Conservation (phyloP, 2,329 filamentous ascomycete genomes). For the Pseudocercospora musae region DNA sequence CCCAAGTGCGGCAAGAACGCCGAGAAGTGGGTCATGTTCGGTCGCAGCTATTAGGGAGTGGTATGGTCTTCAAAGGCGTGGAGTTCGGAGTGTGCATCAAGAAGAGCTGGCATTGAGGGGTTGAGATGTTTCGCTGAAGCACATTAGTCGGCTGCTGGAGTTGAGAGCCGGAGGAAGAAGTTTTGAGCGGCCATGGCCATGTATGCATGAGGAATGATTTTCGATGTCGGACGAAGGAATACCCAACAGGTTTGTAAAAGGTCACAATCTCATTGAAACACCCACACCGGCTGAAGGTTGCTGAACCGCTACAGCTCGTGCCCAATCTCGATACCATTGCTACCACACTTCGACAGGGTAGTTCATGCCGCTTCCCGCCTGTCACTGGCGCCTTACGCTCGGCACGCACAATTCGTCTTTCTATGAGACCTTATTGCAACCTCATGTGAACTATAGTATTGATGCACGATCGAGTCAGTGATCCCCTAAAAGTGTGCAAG, state of each 20-base stretch:
- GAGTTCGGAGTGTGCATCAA: not conserved
- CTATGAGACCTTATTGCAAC: not conserved
- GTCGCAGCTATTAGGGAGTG: slow-evolving; percentile 47
- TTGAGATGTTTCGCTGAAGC: not conserved
- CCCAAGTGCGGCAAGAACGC: slow-evolving; percentile 76
- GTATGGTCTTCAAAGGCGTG: not conserved
- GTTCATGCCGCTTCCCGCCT: not conserved
- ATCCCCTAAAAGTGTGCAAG: not conserved
- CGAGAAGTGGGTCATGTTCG: slow-evolving; percentile 90
- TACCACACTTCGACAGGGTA: not conserved
- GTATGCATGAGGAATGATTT: not conserved
- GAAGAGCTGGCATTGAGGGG: not conserved
- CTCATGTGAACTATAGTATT: not conserved
- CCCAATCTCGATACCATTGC: not conserved
- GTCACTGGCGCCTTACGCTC: not conserved
- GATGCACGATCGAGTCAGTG: not conserved
- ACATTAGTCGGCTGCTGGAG: not conserved
- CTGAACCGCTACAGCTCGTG: not conserved
- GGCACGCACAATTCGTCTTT: not conserved
- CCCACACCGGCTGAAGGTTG: not conserved
- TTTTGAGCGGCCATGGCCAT: not conserved
- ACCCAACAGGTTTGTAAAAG: not conserved
- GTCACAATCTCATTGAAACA: not conserved
- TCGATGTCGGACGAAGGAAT: not conserved
- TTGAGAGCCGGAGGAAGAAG: not conserved